Evolutionary conservation across 2,329 filamentous ascomycete species (phyloP).

Genomic region (Colletotrichum gigasporum): DNA sequence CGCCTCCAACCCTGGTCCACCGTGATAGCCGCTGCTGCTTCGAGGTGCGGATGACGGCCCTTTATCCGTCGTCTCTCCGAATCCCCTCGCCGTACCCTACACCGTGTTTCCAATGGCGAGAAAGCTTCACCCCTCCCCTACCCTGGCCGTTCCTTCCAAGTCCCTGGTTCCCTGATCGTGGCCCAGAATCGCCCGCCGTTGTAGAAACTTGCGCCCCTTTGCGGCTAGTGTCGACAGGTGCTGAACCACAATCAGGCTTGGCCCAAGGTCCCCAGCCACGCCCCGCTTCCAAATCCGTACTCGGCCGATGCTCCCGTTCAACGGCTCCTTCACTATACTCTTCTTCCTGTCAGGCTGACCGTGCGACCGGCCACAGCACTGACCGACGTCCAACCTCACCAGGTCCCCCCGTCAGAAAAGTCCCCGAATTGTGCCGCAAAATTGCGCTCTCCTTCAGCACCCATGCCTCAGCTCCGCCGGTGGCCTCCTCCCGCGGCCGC

Average conservation of each 20-base stretch:
- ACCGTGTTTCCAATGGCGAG: not conserved
- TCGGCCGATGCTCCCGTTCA: constrained; percentile 11
- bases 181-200: not conserved
- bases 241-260: constrained; percentile 19
- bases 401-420: not conserved
- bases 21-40: constrained; percentile 5
- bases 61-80: not conserved
- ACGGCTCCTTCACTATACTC: constrained; percentile 1
- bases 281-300: constrained; percentile 15
- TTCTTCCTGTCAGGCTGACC: constrained; percentile 2
- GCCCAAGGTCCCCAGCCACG: constrained; percentile 20
- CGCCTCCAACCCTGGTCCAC: not conserved
- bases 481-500: constrained; percentile 20
- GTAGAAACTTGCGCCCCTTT: constrained; percentile 15
- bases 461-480: constrained; percentile 9
- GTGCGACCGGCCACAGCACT: not conserved
- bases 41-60: not conserved
- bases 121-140: constrained; percentile 12
- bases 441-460: not conserved
- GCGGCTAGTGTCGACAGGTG: constrained; percentile 4
- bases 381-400: not conserved
- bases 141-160: constrained; percentile 5
- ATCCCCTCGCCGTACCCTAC: constrained; percentile 4
- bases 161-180: constrained; percentile 14
- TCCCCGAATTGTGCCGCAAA: constrained; percentile 1